Conservation (phyloP, 2,329 filamentous ascomycete species). For the Diaporthe sp. region DNA sequence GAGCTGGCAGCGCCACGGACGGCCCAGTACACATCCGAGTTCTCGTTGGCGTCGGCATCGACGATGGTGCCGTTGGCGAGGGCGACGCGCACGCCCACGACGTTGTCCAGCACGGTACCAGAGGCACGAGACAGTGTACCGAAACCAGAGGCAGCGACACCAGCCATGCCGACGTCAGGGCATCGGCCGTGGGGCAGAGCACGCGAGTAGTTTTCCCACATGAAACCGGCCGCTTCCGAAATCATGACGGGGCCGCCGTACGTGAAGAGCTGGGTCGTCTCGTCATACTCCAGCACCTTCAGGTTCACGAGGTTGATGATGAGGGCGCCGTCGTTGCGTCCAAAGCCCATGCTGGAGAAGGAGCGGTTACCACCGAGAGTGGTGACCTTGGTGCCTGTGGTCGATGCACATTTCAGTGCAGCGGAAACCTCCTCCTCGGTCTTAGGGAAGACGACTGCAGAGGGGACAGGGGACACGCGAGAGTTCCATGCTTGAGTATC, state of each 20-base stretch:
- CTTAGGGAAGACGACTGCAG: constrained; percentile 27
- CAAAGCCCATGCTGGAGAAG: constrained; percentile 36
- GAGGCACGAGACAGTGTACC: constrained; percentile 25
- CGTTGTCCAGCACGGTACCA: constrained; percentile 30
- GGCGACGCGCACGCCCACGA: constrained; percentile 26
- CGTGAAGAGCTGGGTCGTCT: constrained; percentile 13
- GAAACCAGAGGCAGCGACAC: constrained; percentile 29
- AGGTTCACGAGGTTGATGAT: constrained; percentile 29
- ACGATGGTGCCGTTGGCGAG: constrained; percentile 29
- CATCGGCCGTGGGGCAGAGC: constrained; percentile 31
- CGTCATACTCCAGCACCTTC: constrained; percentile 30
- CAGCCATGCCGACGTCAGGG: constrained; percentile 31
- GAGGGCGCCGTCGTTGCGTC: constrained; percentile 32
- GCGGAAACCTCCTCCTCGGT: constrained; percentile 22
- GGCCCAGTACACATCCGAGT: constrained; percentile 27
- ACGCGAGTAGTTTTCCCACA: constrained; percentile 27
- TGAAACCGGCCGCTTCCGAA: constrained; percentile 14
- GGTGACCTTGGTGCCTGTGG: constrained; percentile 27
- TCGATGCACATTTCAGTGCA: constrained; percentile 14
- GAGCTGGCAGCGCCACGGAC: constrained; percentile 32
- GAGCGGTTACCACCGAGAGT: constrained; percentile 35
- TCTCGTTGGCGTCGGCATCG: constrained; percentile 21
- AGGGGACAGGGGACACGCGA: constrained; percentile 14
- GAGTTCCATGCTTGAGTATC: constrained; percentile 33
- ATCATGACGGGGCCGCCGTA: constrained; percentile 35